Base-by-base conservation (phyloP, 225 moss, liverwort and hornwort genomes). In the Anthoceros angustus region DNA sequence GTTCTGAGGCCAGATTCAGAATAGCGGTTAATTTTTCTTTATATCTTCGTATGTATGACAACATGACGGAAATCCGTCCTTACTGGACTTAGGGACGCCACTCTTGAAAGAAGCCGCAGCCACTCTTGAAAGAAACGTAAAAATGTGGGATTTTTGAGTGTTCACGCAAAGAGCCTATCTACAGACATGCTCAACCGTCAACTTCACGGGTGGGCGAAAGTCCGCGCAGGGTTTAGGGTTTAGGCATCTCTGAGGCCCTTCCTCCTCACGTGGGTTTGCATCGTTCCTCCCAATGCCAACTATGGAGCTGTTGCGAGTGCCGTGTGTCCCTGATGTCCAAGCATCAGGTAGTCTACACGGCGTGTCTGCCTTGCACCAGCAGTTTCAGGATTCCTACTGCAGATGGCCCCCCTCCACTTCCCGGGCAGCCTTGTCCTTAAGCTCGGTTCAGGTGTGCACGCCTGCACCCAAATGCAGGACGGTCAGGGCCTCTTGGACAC, bases 361-460 rank as follows among this genome's bases (percentile, higher is more conserved):
- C 10, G 16, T 4, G 7, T 50, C 23, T 55, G 49, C 55, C 14
- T 4, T 55, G 8, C 12, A 55, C 10, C 55, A 55, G 55, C 55
- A 55, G 12, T 55, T 7, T 0, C 55, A 55, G 55, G 55, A 55
- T 55, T 55, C 55, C 14, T 23, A 55, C 7, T 55, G 55, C 23
- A 55, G 55, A 55, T 55, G 55, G 55, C 55, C 55, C 55, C 55
- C 55, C 55, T 55, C 55, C 8, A 55, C 55, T 0, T 55, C 55
- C 10, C 18, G 55, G 18, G 18, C n/a, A 18, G 55, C n/a, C 18
- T 18, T 55, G 55, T 55, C 55, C 18, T 23, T 55, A 8, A 55
- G 55, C n/a, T 9, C 12, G 18, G 8, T 23, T 18, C 55, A 9
- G 7, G 55, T 55, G 32, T 32, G 32, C 32, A 32, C 32, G 2